Conservation (phyloP, 331 rosid genomes). For the Acacia pycnantha region DNA sequence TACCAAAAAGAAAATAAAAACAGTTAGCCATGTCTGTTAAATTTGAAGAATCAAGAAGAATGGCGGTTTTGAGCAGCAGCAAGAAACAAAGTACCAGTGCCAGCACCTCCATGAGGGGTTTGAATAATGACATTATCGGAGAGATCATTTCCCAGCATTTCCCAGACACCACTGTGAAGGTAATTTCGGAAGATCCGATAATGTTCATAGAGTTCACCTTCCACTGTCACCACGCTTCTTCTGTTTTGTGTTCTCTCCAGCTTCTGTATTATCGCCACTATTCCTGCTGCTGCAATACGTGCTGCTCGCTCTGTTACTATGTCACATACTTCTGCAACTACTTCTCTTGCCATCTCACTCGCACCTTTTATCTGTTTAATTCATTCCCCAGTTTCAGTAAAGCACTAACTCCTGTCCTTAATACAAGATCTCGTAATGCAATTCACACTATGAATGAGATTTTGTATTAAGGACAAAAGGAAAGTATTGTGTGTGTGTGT, state of each 20-base stretch:
- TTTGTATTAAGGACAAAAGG: too few species aligned
- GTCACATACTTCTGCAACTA: slow-evolving; percentile 67
- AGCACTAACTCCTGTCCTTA: too few species aligned
- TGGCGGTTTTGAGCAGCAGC: slow-evolving; percentile 49
- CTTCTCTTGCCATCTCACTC: slow-evolving; percentile 45
- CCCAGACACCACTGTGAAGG: slow-evolving; percentile 70
- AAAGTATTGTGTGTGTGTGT: too few species aligned
- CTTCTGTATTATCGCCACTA: slow-evolving; percentile 60
- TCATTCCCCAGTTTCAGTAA: not conserved
- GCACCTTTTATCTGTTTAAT: slow-evolving; percentile 39
- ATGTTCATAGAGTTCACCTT: slow-evolving; percentile 74
- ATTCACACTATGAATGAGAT: too few species aligned
- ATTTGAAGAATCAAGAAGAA: slow-evolving; percentile 26
- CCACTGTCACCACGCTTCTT: slow-evolving; percentile 57
- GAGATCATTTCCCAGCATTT: slow-evolving; percentile 70
- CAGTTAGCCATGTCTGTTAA: not conserved
- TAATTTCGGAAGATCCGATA: slow-evolving; percentile 66
- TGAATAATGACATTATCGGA: slow-evolving; percentile 60
- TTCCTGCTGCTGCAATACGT: slow-evolving; percentile 66
- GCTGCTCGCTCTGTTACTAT: slow-evolving; percentile 63
- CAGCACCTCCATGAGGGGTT: slow-evolving; percentile 72
- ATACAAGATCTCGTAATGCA: too few species aligned
- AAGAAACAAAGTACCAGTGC: slow-evolving; percentile 61
- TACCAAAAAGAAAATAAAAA: too few species aligned
- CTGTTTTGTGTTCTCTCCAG: slow-evolving; percentile 51